Evolutionary conservation across 2,329 filamentous ascomycete species (phyloP).

Genomic region (Cryphonectria naterciae): DNA sequence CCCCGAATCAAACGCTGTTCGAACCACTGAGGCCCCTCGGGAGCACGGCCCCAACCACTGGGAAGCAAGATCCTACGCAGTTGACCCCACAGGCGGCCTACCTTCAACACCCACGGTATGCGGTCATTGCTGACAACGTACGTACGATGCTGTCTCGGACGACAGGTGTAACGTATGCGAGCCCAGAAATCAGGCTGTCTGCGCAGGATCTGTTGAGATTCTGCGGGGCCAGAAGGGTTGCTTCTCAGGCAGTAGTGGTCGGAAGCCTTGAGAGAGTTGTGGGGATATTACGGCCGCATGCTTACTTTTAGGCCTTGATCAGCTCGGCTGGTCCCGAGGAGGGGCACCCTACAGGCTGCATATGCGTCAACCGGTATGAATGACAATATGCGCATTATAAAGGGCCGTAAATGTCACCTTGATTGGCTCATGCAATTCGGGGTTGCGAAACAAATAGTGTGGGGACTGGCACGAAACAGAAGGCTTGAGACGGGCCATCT

Average conservation of each 20-base stretch:
- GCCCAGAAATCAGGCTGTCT: neutral
- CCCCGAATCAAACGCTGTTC: neutral
- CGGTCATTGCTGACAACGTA: neutral
- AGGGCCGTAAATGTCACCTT: neutral
- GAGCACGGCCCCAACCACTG: neutral
- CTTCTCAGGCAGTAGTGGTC: neutral
- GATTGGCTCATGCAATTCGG: neutral
- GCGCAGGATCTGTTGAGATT: neutral
- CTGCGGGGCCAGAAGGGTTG: neutral
- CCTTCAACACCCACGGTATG: neutral
- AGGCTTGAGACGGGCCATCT: neutral
- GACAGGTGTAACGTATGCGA: neutral
- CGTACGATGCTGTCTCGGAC: slow-evolving; percentile 1
- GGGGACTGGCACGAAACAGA: neutral
- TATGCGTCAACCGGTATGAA: neutral
- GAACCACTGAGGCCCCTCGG: too few species aligned
- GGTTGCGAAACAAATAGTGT: neutral
- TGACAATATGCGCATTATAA: neutral
- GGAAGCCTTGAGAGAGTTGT: neutral
- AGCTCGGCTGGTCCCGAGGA: neutral
- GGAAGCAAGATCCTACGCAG: neutral
- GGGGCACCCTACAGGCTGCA: neutral
- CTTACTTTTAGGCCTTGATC: neutral
- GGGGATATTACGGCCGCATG: neutral
- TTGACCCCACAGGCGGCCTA: neutral